A percentile compares a stretch with the other conserved stretches of the same genome.
phyloP scores from a whole-genome alignment of 495 filamentous ascomycete genomes.

The Penicillium antarcticum region DNA sequence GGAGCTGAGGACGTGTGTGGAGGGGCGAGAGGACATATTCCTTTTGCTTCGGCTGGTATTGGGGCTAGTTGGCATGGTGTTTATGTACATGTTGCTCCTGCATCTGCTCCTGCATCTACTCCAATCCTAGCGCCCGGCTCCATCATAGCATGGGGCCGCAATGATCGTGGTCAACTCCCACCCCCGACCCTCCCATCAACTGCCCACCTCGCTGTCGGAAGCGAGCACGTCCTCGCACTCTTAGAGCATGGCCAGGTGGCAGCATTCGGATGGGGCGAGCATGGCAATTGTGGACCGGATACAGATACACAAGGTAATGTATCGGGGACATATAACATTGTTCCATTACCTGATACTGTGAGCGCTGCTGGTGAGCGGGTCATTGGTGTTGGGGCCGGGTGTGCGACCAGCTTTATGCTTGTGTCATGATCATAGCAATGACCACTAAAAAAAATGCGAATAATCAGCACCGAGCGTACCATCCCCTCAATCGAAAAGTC shows the following conservation, averaged over 20 bases:
- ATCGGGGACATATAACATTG: conserved; percentile 58
- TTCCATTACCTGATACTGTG: conserved; percentile 43
- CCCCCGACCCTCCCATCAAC: conserved; percentile 51
- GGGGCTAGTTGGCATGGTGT: conserved; percentile 80
- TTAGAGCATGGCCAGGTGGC: conserved; percentile 58
- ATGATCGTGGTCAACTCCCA: conserved; percentile 81
- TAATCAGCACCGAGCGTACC: background rate
- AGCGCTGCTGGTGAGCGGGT: conserved; percentile 28
- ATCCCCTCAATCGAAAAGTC: conserved; percentile 40
- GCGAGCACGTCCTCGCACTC: conserved; percentile 78
- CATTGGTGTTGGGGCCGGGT: conserved; percentile 69
- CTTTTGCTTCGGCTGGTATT: conserved; percentile 28
- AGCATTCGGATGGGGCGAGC: conserved; percentile 94
- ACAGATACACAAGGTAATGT: conserved; percentile 60
- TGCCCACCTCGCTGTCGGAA: conserved; percentile 67
- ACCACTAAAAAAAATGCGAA: no score
- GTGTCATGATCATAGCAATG: conserved; percentile 26
- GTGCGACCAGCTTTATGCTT: conserved; percentile 82
- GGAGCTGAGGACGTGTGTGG: background rate
- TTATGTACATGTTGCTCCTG: conserved; percentile 49
- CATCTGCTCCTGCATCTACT: background rate
- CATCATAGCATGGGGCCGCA: conserved; percentile 60
- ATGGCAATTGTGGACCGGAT: conserved; percentile 86
- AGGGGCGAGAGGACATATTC: background rate
- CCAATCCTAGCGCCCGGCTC: no score